Base-by-base conservation (phyloP, 352 stramenopile genomes). In the Pythium utonaiense region DNA sequence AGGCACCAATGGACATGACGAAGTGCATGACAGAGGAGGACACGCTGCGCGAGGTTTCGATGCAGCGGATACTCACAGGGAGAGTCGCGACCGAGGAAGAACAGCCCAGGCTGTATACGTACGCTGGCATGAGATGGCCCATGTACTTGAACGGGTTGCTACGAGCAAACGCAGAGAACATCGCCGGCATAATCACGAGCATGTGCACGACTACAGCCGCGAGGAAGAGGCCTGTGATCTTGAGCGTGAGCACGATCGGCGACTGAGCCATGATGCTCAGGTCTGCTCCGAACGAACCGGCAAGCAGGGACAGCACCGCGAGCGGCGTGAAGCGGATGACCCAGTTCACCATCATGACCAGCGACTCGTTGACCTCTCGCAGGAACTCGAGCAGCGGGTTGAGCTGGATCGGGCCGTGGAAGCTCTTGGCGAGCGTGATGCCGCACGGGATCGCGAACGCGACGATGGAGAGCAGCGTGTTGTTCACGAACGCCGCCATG, bases 371-470 rank as follows among this genome's bases (percentile, higher is more conserved):
- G 22, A 92, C 66, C 30, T 94, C 79, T 14, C 82, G 70, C 16
- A 92, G 75, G 64, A 94, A 89, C 53, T 92, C 78, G 19, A 94
- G 68, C 22, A 94, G 53, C 48, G 82, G 80, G 75, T 92, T 90
- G 53, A 91, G 73, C 24, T 83, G 73, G 17, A 86, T 68, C 9
- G 77, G 81, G 0, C 80, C 82, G 61, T 88, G 74, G 66, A 91
- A 90, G 59, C 80, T 90, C 56, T 73, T 77, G 24, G 80, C 76
- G 51, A 92, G 62, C 21, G 70, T 82, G 21, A 85, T 71, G 47
- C 83, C 85, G 45, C 83, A 69, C 9, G 81, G 76, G 31, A 91
- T 67, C 22, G 83, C 80, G 54, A 93, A 89, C 3, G 80, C 78
- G 14, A 88, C 81, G 33, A 94, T 83, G 33, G 71, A 85, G 7